Base-by-base conservation (phyloP, 345 rosid species). In the Moricandia arvensis region DNA sequence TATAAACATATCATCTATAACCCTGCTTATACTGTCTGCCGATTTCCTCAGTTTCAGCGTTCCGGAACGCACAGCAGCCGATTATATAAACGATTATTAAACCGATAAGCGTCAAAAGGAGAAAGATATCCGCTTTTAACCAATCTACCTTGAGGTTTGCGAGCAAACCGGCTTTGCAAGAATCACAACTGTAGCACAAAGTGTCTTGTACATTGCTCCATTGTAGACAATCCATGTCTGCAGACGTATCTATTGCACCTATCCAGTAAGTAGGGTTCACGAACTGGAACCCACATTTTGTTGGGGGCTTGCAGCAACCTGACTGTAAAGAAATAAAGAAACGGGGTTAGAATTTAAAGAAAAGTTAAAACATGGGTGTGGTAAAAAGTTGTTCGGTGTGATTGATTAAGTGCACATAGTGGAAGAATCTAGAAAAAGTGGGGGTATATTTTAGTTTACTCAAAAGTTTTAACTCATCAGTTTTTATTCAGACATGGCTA, bases 141-240 rank as follows among this genome's bases (percentile, higher is more conserved):
- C 98, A 93, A 72, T 93, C 93, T 8, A 51, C 83, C 79, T 84
- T 90, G 18, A 93, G 69, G 77, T 85, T 93, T 9, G 87, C 93
- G 0, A 93, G 86, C 66, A 93, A 78, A 12, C 96, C 98, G 2
- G 96, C 98, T 82, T 93, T 93, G 87, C 98, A 93, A 2, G 98
- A 93, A 75, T 90, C 85, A 60, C 96, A 90, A 51, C 73, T 51
- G 75, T 85, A 93, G 79, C 98, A 93, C 6, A 93, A 89, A 21
- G 83, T 88, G 62, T 68, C 85, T 80, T 87, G 95, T 67, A 87
- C 96, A 34, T 93, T 93, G 88, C 85, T 93, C 96, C 98, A 90
- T n/a, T 90, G 82, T 35, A 93, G 85, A 83, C 96, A 93, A 68
- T 93, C 98, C 96, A 86, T 90, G 77, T 90, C 95, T 1, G 90